phyloP scores from a whole-genome alignment of 2,329 filamentous ascomycete species.

The Periconia sp. region DNA sequence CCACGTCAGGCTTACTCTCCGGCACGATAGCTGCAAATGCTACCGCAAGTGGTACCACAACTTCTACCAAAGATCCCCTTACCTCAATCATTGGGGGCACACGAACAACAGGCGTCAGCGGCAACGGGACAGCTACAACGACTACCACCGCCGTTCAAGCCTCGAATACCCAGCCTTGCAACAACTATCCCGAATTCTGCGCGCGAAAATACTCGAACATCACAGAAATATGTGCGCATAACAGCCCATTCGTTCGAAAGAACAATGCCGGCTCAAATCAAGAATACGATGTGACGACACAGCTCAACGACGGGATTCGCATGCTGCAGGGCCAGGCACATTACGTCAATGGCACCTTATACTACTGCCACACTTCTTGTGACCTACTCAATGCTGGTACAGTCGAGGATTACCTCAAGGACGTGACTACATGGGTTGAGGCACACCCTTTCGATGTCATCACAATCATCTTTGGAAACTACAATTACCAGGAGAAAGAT shows the following conservation, averaged over 20 bases:
- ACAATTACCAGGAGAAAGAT: slow-evolving; percentile 49
- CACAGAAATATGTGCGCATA: slow-evolving; percentile 50
- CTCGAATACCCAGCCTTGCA: slow-evolving; percentile 50
- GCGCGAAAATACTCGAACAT: slow-evolving; percentile 48
- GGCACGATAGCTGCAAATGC: slow-evolving; percentile 28
- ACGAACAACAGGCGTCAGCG: slow-evolving; percentile 13
- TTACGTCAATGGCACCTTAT: slow-evolving; percentile 63
- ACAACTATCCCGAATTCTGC: slow-evolving; percentile 49
- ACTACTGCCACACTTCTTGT: slow-evolving; percentile 89
- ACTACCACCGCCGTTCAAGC: slow-evolving; percentile 35
- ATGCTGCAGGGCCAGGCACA: slow-evolving; percentile 67
- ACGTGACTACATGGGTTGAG: slow-evolving; percentile 76
- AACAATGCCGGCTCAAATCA: slow-evolving; percentile 47
- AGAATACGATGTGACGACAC: slow-evolving; percentile 42
- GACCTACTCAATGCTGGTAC: slow-evolving; percentile 83
- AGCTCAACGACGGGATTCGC: slow-evolving; percentile 49
- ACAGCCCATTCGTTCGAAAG: slow-evolving; percentile 43
- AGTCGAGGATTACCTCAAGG: slow-evolving; percentile 74
- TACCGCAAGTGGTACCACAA: slow-evolving; percentile 17
- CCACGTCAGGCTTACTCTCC: slow-evolving; percentile 14
- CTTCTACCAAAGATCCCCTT: slow-evolving; percentile 24
- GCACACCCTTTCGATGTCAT: slow-evolving; percentile 85
- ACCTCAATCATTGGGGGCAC: slow-evolving; percentile 32
- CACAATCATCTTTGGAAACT: slow-evolving; percentile 87
- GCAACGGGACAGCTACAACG: slow-evolving; percentile 33